Conservation (phyloP, 2,329 filamentous ascomycete genomes). For the Ophiosphaerella korrae region DNA sequence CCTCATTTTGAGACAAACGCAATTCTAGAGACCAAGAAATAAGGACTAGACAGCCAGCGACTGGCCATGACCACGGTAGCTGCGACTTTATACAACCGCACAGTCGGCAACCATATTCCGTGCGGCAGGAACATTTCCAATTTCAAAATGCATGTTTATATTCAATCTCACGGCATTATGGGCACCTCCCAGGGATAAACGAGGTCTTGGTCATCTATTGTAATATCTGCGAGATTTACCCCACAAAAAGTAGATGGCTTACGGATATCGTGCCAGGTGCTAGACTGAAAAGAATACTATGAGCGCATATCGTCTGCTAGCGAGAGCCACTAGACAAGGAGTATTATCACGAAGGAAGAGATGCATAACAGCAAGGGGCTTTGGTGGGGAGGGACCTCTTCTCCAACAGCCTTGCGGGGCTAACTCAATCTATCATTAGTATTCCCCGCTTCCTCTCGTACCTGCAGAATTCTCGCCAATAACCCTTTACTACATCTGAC, state of each 20-base stretch:
- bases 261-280: not conserved
- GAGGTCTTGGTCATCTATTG: constrained; percentile 25
- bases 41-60: not conserved
- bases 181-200: constrained; percentile 15
- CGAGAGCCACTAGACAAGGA: not conserved
- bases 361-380: not conserved
- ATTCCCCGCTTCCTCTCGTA: not conserved
- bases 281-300: not conserved
- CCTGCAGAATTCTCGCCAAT: not conserved
- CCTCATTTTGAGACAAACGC: constrained; percentile 23
- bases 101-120: not conserved
- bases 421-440: not conserved
- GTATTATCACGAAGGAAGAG: not conserved
- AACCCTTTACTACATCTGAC: no score
- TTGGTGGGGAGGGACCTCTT: not conserved
- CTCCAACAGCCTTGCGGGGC: constrained; percentile 1
- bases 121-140: constrained; percentile 8
- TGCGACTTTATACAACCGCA: constrained; percentile 13
- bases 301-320: constrained; percentile 2
- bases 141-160: constrained; percentile 13
- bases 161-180: constrained; percentile 11
- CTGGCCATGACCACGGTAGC: not conserved
- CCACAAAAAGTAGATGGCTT: constrained; percentile 4
- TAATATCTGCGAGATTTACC: constrained; percentile 23
- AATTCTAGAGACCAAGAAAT: constrained; percentile 1